phyloP scores from a whole-genome alignment of 169 alveolate genomes.

The Toxoplasma gondii region DNA sequence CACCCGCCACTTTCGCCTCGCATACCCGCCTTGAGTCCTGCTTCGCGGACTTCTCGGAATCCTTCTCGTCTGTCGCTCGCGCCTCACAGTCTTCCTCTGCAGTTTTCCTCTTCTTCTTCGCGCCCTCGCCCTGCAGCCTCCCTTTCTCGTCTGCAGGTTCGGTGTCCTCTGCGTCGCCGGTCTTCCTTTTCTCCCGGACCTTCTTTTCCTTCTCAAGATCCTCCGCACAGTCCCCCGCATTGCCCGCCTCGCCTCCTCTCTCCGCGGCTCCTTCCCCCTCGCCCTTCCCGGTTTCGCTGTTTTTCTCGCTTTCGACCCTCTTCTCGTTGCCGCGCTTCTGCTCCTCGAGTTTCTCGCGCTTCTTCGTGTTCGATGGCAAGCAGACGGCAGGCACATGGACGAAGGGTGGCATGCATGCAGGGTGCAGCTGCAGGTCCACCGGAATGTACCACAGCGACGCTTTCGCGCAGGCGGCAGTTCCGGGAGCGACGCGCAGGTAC shows the following conservation, averaged over 20 bases:
- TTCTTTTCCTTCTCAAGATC: neutral
- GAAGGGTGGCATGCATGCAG: slow-evolving; percentile 34
- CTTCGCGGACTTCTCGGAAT: too few relatives aligned
- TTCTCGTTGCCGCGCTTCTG: neutral
- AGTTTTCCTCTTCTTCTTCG: neutral
- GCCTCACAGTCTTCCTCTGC: neutral
- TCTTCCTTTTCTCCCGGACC: neutral
- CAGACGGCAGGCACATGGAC: neutral
- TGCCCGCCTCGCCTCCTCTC: neutral
- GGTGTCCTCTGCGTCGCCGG: neutral
- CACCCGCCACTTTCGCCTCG: too few relatives aligned
- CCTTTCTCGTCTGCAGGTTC: neutral
- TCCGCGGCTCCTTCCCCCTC: neutral
- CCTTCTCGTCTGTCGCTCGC: neutral
- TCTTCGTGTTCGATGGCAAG: neutral
- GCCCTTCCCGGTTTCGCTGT: neutral
- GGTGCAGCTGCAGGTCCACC: slow-evolving; percentile 16
- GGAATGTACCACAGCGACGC: slow-evolving; percentile 25
- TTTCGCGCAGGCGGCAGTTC: neutral
- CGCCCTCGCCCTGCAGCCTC: neutral
- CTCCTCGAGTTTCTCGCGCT: neutral
- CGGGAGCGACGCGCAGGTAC: slow-evolving; percentile 33
- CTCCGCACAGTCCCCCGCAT: neutral
- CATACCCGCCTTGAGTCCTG: too few relatives aligned
- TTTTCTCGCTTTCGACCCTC: neutral